These are phyloP conservation scores for Rhipidocladum racemiflorum DNA, from an alignment of 176 grass and related monocot species.

Conservation along the genomic window DNA sequence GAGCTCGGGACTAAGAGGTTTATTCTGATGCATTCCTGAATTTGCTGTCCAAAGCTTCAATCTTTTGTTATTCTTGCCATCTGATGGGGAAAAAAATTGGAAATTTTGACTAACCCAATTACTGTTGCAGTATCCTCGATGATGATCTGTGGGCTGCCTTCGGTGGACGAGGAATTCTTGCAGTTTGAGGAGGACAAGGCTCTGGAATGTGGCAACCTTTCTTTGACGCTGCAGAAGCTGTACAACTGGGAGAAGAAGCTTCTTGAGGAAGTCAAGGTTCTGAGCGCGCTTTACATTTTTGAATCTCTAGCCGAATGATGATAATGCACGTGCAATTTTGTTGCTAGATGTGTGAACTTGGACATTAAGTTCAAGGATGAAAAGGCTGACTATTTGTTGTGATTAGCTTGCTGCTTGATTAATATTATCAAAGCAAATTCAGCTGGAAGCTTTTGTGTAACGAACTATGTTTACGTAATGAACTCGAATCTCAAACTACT, in stretches of 20 bases:
- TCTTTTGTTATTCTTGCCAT: not conserved
- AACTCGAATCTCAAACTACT: not conserved
- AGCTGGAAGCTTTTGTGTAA: not conserved
- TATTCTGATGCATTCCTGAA: not conserved
- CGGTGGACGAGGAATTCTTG: conserved; percentile 27
- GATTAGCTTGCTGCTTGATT: not conserved
- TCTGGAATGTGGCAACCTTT: conserved; percentile 44
- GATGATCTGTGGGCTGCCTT: conserved; percentile 53
- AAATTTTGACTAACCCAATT: not conserved
- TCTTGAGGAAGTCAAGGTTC: conserved; percentile 86
- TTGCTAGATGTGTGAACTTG: not conserved
- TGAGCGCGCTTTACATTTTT: conserved; percentile 10
- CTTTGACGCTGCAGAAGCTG: conserved; percentile 67
- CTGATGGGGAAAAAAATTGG: not conserved
- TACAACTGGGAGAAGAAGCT: conserved; percentile 87
- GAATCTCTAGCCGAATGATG: not conserved
- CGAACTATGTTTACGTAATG: not conserved
- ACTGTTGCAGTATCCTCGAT: conserved; percentile 47
- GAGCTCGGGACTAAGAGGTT: conserved; percentile 57
- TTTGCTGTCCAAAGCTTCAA: not conserved
- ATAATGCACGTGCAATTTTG: not conserved
- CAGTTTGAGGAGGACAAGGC: conserved; percentile 61
- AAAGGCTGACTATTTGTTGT: conserved; percentile 6
- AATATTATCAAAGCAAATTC: not conserved
- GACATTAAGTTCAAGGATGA: not conserved